Conservation (phyloP, 2,329 filamentous ascomycete genomes). For the Westerdykella aurantiaca region DNA sequence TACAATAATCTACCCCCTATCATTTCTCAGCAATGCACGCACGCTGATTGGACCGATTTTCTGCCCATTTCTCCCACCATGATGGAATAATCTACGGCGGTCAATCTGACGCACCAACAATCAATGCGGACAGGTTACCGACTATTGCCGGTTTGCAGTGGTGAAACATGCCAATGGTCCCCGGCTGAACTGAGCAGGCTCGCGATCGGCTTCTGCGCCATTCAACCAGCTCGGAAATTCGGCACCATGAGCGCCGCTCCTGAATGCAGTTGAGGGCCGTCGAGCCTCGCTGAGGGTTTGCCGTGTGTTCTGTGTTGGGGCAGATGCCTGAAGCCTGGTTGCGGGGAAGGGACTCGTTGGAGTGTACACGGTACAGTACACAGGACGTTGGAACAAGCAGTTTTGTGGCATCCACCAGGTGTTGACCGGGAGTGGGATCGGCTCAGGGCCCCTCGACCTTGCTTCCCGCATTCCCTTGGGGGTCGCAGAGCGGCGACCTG, state of each 20-base stretch:
- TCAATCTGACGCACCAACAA: too few relatives aligned
- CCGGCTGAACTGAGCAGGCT: constrained; percentile 20
- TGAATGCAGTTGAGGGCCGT: neutral
- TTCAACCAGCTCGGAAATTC: neutral
- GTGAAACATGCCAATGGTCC: constrained; percentile 11
- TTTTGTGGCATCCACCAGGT: constrained; percentile 9
- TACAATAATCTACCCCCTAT: neutral
- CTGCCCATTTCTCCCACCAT: neutral
- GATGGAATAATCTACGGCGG: too few relatives aligned
- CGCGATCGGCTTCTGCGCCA: constrained; percentile 15
- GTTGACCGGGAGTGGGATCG: constrained; percentile 25
- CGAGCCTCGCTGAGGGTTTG: neutral
- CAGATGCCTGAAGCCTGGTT: constrained; percentile 4
- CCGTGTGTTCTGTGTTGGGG: neutral
- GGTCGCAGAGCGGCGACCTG: constrained; percentile 21
- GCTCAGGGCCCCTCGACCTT: constrained; percentile 35
- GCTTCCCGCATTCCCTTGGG: constrained; percentile 35
- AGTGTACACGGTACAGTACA: too few relatives aligned
- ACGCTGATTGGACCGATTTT: neutral
- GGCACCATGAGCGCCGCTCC: neutral
- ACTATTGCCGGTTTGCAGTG: constrained; percentile 16
- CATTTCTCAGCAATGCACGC: neutral
- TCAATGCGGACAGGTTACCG: constrained; percentile 7
- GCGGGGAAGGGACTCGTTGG: constrained; percentile 2
- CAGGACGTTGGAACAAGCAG: constrained; percentile 17